Percentiles rank a stretch among this genome's conserved stretches.
phyloP scores from a whole-genome alignment of 768 basidiomycete genomes.

The Coprinopsis sp. region DNA sequence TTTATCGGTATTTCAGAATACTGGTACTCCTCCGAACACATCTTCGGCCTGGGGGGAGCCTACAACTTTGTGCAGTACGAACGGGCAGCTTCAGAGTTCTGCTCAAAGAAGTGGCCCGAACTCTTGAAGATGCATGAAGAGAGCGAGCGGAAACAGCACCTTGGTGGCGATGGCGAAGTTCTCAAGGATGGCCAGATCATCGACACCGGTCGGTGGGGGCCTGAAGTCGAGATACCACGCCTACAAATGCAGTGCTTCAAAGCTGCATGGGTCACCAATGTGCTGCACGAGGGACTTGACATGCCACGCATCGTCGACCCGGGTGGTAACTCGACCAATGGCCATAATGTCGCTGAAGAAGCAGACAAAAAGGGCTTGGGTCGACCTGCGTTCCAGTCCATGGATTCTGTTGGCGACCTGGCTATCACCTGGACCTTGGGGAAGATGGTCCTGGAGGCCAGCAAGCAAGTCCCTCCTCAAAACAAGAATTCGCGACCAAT shows the following conservation, averaged over 20 bases:
- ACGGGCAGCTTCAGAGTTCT: constrained; percentile 84
- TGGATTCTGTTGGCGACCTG: constrained; percentile 89
- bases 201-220: constrained; percentile 64
- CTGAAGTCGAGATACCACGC: constrained; percentile 74
- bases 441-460: constrained; percentile 98
- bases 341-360: constrained; percentile 66
- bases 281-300: constrained; percentile 93
- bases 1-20: constrained; percentile 99
- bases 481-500: constrained; percentile 48
- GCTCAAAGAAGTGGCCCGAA: constrained; percentile 70
- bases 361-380: constrained; percentile 83
- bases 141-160: constrained; percentile 38
- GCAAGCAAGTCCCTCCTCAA: constrained; percentile 66
- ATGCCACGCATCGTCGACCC: constrained; percentile 87
- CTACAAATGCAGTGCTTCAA: constrained; percentile 99
- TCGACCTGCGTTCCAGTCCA: constrained; percentile 81
- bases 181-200: constrained; percentile 55
- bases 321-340: constrained; percentile 72
- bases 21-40: constrained; percentile 98
- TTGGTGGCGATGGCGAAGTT: constrained; percentile 66
- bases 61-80: constrained; percentile 98
- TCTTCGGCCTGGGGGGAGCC: constrained; percentile 89
- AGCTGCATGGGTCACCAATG: constrained; percentile 96
- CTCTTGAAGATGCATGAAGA: constrained; percentile 68
- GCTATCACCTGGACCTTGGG: constrained; percentile 98